Evolutionary conservation across 306 rosid species (phyloP).

Genomic region (Oxytropis ochrocephala): DNA sequence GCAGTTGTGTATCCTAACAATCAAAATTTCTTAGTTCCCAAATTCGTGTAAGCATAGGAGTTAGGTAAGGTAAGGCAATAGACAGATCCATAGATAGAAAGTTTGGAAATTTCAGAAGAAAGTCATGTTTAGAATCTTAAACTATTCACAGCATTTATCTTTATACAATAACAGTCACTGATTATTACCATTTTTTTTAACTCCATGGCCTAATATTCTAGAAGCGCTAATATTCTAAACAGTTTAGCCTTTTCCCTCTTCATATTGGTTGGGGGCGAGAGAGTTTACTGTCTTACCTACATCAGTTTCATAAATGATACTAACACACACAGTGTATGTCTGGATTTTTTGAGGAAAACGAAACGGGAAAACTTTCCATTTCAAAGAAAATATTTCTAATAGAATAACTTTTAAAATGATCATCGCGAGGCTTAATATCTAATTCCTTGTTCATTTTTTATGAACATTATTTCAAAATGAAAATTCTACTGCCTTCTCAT

Average conservation of each 20-base stretch:
- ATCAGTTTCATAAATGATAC: constrained; percentile 8
- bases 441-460: not conserved
- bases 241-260: not conserved
- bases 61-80: not conserved
- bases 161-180: not conserved
- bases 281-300: not conserved
- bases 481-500: not conserved
- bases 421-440: not conserved
- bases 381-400: not conserved
- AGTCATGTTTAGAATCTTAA: not conserved
- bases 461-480: not conserved
- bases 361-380: not conserved
- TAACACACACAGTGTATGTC: not conserved
- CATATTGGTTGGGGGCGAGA: not conserved
- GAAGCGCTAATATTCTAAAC: not conserved
- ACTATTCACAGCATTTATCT: not conserved
- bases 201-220: not conserved
- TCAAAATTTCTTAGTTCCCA: constrained; percentile 11
- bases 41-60: not conserved
- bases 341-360: not conserved
- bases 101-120: not conserved
- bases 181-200: not conserved
- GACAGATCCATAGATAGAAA: not conserved
- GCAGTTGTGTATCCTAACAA: constrained; percentile 88
- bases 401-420: not conserved